phyloP scores from a whole-genome alignment of 2,329 filamentous ascomycete species.

The Claviceps sp. region DNA sequence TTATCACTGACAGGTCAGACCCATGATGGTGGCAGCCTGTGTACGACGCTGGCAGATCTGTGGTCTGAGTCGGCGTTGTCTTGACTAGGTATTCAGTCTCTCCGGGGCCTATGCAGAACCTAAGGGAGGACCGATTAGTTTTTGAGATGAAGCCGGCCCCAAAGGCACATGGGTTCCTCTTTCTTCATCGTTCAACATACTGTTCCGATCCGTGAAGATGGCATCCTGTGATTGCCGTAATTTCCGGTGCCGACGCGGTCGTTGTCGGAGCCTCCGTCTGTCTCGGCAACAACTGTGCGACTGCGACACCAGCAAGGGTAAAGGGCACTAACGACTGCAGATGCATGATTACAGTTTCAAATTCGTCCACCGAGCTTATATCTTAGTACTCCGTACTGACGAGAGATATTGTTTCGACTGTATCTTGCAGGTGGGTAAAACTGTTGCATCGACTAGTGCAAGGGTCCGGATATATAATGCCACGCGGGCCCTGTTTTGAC shows the following conservation, averaged over 20 bases:
- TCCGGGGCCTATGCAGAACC: slow-evolving; percentile 29
- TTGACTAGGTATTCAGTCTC: slow-evolving; percentile 29
- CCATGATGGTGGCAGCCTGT: slow-evolving; percentile 54
- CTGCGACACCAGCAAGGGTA: slow-evolving; percentile 4
- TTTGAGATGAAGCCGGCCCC: neutral
- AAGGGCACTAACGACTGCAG: neutral
- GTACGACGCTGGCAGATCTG: slow-evolving; percentile 44
- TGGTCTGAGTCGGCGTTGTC: slow-evolving; percentile 38
- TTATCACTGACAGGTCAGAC: slow-evolving; percentile 31
- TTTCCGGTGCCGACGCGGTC: slow-evolving; percentile 9
- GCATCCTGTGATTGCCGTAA: slow-evolving; percentile 27
- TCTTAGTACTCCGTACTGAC: neutral
- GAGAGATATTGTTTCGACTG: neutral
- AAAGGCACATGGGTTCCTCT: too few species aligned
- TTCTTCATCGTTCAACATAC: slow-evolving; percentile 13
- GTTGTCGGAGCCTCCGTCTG: slow-evolving; percentile 19
- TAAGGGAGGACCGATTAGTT: slow-evolving; percentile 11
- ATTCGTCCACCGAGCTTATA: neutral
- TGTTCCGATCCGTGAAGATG: slow-evolving; percentile 27
- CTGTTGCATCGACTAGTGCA: neutral
- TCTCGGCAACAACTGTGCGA: slow-evolving; percentile 15
- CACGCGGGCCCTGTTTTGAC: neutral
- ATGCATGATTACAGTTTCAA: neutral
- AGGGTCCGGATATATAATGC: neutral
- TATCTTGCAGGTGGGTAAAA: neutral